These are phyloP conservation scores for Suillus hirtellus DNA, from an alignment of 768 basidiomycete genomes.

Conservation along the genomic window DNA sequence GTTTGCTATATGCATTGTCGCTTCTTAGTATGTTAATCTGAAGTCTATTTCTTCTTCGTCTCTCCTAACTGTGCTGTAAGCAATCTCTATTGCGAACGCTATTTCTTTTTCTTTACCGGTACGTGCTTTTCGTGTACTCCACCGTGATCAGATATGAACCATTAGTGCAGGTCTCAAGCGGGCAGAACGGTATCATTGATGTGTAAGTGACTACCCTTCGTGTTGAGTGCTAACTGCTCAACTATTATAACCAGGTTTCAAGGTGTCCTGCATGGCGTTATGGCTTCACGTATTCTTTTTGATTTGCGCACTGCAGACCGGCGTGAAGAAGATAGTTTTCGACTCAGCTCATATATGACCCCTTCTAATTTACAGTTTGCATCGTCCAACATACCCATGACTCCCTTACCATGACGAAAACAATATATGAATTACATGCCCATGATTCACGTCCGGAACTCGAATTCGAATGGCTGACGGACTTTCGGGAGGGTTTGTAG, in stretches of 20 bases:
- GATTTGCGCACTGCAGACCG: constrained; percentile 9
- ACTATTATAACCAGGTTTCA: constrained; percentile 10
- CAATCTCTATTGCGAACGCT: constrained; percentile 11
- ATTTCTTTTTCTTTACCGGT: constrained; percentile 16
- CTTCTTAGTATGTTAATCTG: constrained; percentile 8
- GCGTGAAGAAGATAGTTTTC: neutral
- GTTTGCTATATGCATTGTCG: constrained; percentile 15
- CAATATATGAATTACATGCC: constrained; percentile 3
- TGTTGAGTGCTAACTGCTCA: neutral
- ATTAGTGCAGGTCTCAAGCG: constrained; percentile 4
- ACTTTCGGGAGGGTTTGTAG: too few species aligned
- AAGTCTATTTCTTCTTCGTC: neutral
- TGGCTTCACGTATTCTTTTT: constrained; percentile 18
- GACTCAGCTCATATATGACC: neutral
- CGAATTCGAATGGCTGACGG: neutral
- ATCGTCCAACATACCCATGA: constrained; percentile 5
- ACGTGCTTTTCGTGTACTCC: neutral
- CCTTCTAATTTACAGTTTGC: constrained; percentile 10
- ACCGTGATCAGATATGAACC: neutral
- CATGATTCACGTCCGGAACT: neutral
- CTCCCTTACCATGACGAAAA: neutral
- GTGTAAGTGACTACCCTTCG: constrained; percentile 11
- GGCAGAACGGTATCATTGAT: constrained; percentile 13
- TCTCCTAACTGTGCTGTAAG: neutral
- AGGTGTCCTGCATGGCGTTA: constrained; percentile 15